These are phyloP conservation scores for Colletotrichum orchidophilum DNA, from an alignment of 2,329 filamentous ascomycete species.

Conservation along the genomic window DNA sequence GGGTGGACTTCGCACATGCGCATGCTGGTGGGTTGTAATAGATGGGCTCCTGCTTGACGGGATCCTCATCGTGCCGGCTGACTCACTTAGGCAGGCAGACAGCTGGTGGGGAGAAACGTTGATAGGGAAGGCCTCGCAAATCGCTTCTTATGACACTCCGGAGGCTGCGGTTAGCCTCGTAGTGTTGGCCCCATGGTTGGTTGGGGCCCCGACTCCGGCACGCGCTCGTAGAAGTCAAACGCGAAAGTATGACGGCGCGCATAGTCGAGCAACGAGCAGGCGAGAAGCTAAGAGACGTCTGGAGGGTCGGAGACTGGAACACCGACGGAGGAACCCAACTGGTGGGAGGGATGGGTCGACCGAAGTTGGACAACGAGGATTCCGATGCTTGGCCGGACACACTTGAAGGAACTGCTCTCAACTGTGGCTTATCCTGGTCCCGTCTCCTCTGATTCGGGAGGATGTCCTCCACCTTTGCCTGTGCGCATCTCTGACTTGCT, in stretches of 20 bases:
- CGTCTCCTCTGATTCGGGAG: neutral
- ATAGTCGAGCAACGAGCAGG: constrained; percentile 24
- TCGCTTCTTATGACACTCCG: constrained; percentile 9
- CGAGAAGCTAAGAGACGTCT: constrained; percentile 12
- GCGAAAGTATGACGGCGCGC: constrained; percentile 29
- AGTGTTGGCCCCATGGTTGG: constrained; percentile 24
- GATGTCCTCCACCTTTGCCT: constrained; percentile 8
- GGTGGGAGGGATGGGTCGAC: constrained; percentile 14
- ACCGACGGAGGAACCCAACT: constrained; percentile 7
- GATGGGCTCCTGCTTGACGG: constrained; percentile 5
- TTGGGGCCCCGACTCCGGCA: constrained; percentile 15
- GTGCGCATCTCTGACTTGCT: constrained; percentile 25
- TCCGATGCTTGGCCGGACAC: constrained; percentile 30
- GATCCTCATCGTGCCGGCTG: constrained; percentile 20
- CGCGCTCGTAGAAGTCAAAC: constrained; percentile 31
- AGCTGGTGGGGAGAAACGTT: neutral
- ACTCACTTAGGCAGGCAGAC: constrained; percentile 18
- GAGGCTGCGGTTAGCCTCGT: constrained; percentile 30
- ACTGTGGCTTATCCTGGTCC: neutral
- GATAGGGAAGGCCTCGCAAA: constrained; percentile 2
- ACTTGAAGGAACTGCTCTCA: neutral
- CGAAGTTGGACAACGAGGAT: constrained; percentile 10
- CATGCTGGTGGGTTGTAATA: neutral
- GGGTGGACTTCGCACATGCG: constrained; percentile 9
- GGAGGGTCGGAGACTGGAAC: constrained; percentile 21